These are phyloP conservation scores for Lipomyces kockii DNA, from an alignment of 805 yeast species.

Conservation along the genomic window DNA sequence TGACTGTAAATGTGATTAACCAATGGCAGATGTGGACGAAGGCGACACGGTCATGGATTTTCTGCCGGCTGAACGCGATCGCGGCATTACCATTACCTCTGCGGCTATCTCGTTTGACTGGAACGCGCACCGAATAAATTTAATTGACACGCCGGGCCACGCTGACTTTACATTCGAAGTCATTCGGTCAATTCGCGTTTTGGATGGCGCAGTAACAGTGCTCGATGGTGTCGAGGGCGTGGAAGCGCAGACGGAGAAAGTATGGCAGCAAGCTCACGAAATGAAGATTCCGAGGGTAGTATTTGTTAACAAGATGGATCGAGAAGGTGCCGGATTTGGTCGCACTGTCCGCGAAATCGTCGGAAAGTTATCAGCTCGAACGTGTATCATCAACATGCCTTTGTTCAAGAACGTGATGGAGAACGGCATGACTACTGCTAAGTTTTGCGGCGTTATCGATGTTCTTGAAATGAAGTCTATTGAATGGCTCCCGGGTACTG, in stretches of 20 bases:
- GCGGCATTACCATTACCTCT: slow-evolving; percentile 96
- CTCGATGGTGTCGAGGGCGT: slow-evolving; percentile 97
- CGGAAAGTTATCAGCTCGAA: slow-evolving; percentile 71
- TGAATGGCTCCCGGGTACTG: slow-evolving; percentile 48
- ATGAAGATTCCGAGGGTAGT: slow-evolving; percentile 74
- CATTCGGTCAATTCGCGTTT: slow-evolving; percentile 80
- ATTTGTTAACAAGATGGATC: slow-evolving; percentile 92
- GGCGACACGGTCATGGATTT: slow-evolving; percentile 97
- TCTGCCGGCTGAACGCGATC: slow-evolving; percentile 81
- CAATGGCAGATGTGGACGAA: slow-evolving; percentile 71
- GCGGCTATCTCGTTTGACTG: slow-evolving; percentile 94
- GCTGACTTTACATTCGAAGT: slow-evolving; percentile 98
- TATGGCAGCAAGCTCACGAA: slow-evolving; percentile 84
- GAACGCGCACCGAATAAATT: slow-evolving; percentile 74
- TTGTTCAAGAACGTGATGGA: slow-evolving; percentile 35
- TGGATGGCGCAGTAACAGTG: slow-evolving; percentile 93
- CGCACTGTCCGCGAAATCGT: slow-evolving; percentile 86
- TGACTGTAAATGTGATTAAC: not conserved
- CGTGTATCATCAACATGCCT: slow-evolving; percentile 78
- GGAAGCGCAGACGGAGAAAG: slow-evolving; percentile 97
- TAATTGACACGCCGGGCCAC: slow-evolving; percentile 98
- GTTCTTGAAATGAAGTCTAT: slow-evolving; percentile 66
- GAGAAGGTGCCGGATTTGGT: slow-evolving; percentile 93
- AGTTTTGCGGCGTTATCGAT: slow-evolving; percentile 76
- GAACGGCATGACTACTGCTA: slow-evolving; percentile 43